Percentiles rank a stretch among this genome's conserved stretches.
Evolutionary conservation across 2,329 filamentous ascomycete genomes (phyloP).

Genomic region (Didymella lethalis): DNA sequence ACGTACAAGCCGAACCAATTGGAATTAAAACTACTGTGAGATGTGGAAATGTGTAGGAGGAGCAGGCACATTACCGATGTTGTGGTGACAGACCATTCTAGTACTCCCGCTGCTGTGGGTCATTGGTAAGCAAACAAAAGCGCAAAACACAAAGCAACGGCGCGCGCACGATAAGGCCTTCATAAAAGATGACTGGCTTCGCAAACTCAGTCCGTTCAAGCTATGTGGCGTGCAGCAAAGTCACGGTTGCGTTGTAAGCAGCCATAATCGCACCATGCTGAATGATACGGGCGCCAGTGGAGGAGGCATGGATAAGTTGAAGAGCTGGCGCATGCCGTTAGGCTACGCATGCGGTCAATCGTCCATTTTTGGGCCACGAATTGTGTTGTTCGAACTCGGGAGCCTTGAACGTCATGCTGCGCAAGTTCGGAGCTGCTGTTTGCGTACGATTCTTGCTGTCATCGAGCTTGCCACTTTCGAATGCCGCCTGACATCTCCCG

Average conservation of each 20-base stretch:
- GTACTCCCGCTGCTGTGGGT: conserved; percentile 6
- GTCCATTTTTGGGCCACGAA: neutral
- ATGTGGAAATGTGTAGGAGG: conserved; percentile 11
- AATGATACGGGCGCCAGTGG: conserved; percentile 18
- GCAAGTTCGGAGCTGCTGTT: conserved; percentile 6
- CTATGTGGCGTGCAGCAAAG: conserved; percentile 22
- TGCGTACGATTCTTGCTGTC: conserved; percentile 4
- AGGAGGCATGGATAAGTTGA: conserved; percentile 9
- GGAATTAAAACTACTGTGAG: neutral
- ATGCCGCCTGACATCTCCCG: neutral
- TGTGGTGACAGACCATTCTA: conserved; percentile 17
- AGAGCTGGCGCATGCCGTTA: neutral
- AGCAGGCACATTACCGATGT: conserved; percentile 18
- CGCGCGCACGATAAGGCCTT: conserved; percentile 14
- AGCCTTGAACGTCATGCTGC: neutral
- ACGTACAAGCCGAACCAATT: neutral
- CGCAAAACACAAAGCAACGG: neutral
- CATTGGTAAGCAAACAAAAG: conserved; percentile 16
- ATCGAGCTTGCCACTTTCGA: conserved; percentile 2
- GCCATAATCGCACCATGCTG: conserved; percentile 26
- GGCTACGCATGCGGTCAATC: conserved; percentile 3
- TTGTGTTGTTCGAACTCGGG: neutral
- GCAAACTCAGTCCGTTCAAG: conserved; percentile 15
- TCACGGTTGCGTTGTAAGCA: conserved; percentile 32
- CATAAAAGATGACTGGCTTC: conserved; percentile 12